Evolutionary conservation across 208 protist species (phyloP), one percentile per base, ranked within the genome.

Genomic region (Trypanosoma brucei): DNA sequence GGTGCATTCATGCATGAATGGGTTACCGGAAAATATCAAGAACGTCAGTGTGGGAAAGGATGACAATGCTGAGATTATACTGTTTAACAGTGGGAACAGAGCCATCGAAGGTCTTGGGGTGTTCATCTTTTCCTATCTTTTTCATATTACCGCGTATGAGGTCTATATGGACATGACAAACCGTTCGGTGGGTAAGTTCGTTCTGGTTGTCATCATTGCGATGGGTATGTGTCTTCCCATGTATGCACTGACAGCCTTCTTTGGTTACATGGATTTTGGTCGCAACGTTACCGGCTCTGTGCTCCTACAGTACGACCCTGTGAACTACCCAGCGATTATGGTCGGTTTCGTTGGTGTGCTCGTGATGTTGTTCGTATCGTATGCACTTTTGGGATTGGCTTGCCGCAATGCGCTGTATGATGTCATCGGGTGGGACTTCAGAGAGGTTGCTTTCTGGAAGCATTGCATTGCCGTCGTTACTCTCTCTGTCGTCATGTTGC

Each of bases 221-320:
- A 77, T 88, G 48, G 30, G 48, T 13, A 52, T 91, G 33, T 88
- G 79, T 68, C 77, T 77, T 31, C 52, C 65, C 1, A 52, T 91
- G 22, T 91, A 91, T 76, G 53, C 68, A 33, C 51, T 77, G 35
- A 64, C 72, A 6, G 78, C 79, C 2, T 37, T 88, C 51, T 86
- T 86, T 48, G 85, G 86, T 6, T 86, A 90, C 70, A 48, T 83
- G 3, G 82, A 86, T 68, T 89, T 89, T 51, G 78, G 79, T 22
- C 30, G 63, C 4, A 48, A 55, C 31, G 65, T 83, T n/a, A 62
- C 52, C 7, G 78, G 68, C 67, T 84, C 84, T 33, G 69, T 81
- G 3, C 68, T 92, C 35, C 75, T 75, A 34, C 68, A 79, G 72
- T 88, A 88, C 69, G 68, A 86, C 70, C 82, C 85, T 1, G 45